Evolutionary conservation across 176 grass and related monocot species (phyloP).

Genomic region (Rhynchospora pubera): DNA sequence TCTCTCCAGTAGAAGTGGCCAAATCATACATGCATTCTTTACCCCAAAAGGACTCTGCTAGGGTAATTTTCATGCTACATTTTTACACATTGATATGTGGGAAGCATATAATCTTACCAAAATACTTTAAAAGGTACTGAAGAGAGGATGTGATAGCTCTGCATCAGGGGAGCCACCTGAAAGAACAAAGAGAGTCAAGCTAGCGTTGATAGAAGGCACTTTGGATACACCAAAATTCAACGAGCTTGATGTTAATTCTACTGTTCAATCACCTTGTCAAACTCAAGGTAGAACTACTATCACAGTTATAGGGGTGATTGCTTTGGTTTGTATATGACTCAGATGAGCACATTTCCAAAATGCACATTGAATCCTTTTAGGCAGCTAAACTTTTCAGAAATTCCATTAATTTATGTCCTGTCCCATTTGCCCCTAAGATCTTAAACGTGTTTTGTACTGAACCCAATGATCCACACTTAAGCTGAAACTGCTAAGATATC

Average conservation of each 20-base stretch:
- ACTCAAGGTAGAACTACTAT: conserved; percentile 11
- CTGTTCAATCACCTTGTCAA: not conserved
- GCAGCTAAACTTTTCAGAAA: not conserved
- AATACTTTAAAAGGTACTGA: conserved; percentile 34
- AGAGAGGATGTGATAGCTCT: conserved; percentile 41
- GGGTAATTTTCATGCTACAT: not conserved
- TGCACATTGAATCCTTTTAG: not conserved
- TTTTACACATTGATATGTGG: not conserved
- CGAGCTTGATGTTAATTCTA: conserved; percentile 35
- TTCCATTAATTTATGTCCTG: not conserved
- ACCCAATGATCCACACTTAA: not conserved
- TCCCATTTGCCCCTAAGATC: not conserved
- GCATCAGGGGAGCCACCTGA: conserved; percentile 18
- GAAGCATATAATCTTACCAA: not conserved
- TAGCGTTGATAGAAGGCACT: conserved; percentile 34
- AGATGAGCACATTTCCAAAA: not conserved
- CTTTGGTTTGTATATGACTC: not conserved
- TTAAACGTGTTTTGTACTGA: not conserved
- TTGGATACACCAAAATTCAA: conserved; percentile 45
- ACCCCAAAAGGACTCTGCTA: not conserved
- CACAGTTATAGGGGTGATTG: not conserved
- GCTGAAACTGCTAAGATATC: not conserved
- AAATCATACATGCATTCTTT: conserved; percentile 29
- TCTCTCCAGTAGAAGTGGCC: conserved; percentile 30
- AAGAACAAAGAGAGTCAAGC: conserved; percentile 42